Evolutionary conservation across 371 early-diverging fungal genomes (phyloP).

Genomic region (Mucor plumbeus): DNA sequence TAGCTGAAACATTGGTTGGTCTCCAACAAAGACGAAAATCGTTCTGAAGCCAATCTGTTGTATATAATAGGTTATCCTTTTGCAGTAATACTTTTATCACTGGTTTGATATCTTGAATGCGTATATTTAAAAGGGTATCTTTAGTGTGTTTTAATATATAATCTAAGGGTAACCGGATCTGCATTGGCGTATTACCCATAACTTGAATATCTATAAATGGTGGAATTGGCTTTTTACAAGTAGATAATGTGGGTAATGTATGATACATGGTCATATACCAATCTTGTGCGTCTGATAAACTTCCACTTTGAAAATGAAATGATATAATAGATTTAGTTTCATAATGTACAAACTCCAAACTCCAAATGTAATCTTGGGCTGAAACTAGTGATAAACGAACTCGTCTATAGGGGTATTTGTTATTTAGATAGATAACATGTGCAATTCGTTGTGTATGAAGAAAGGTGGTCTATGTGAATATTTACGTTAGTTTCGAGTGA

Average conservation of each 20-base stretch:
- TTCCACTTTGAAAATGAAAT: slow-evolving; percentile 24
- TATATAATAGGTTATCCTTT: neutral
- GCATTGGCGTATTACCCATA: neutral
- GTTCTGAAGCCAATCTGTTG: neutral
- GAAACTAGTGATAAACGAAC: slow-evolving; percentile 21
- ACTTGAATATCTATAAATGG: slow-evolving; percentile 24
- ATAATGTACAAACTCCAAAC: slow-evolving; percentile 16
- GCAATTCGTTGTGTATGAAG: slow-evolving; percentile 20
- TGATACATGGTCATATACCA: slow-evolving; percentile 51
- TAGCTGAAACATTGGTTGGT: neutral
- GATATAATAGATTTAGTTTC: slow-evolving; percentile 14
- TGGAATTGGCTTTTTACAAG: slow-evolving; percentile 25
- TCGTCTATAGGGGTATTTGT: slow-evolving; percentile 11
- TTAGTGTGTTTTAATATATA: neutral
- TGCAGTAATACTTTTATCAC: slow-evolving; percentile 3
- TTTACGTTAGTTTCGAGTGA: neutral
- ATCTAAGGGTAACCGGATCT: slow-evolving; percentile 17
- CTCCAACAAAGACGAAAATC: slow-evolving; percentile 21
- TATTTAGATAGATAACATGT: slow-evolving; percentile 24
- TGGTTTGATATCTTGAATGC: slow-evolving; percentile 8
- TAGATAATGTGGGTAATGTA: slow-evolving; percentile 24
- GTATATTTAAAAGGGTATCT: slow-evolving; percentile 7
- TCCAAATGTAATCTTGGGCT: slow-evolving; percentile 20
- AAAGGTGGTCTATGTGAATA: slow-evolving; percentile 11
- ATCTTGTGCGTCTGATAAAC: slow-evolving; percentile 26